phyloP scores from a whole-genome alignment of 306 rosid species.

The Lathyrus aphaca region DNA sequence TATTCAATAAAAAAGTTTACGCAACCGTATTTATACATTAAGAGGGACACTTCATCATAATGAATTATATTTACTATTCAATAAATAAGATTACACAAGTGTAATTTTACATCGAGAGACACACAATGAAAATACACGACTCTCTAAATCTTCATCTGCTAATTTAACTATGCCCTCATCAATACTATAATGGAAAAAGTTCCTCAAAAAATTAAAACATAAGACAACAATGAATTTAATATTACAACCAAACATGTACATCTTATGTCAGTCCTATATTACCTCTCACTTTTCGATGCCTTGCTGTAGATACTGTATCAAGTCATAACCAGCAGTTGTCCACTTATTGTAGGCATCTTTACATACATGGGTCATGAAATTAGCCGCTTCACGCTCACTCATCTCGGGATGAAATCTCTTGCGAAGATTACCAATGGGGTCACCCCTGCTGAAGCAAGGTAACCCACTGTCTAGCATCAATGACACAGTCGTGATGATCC shows the following conservation, averaged over 20 bases:
- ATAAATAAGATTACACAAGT: slow-evolving; percentile 43
- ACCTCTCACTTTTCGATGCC: slow-evolving; percentile 83
- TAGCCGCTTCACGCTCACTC: slow-evolving; percentile 97
- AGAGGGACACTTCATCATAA: slow-evolving; percentile 41
- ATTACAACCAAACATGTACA: slow-evolving; percentile 69
- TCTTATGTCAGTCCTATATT: slow-evolving; percentile 35
- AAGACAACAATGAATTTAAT: slow-evolving; percentile 39
- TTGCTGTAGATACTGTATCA: slow-evolving; percentile 96
- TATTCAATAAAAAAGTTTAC: slow-evolving; percentile 41
- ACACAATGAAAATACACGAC: slow-evolving; percentile 28
- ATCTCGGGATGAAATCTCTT: slow-evolving; percentile 98
- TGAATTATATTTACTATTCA: slow-evolving; percentile 39
- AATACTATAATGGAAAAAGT: slow-evolving; percentile 39
- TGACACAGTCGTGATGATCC: slow-evolving; percentile 78
- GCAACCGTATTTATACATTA: slow-evolving; percentile 45
- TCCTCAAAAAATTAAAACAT: slow-evolving; percentile 45
- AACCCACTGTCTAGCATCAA: slow-evolving; percentile 94
- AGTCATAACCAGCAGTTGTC: slow-evolving; percentile 99
- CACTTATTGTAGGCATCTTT: slow-evolving; percentile 98
- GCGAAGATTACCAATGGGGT: slow-evolving; percentile 93
- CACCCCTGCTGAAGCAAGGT: slow-evolving; percentile 98
- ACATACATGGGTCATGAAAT: slow-evolving; percentile 94
- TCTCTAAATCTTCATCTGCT: slow-evolving; percentile 34
- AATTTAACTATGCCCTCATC: slow-evolving; percentile 41
- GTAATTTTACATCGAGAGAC: slow-evolving; percentile 47